These are phyloP conservation scores for Yarrowia sp. DNA, from an alignment of 805 yeast genomes.

Conservation along the genomic window DNA sequence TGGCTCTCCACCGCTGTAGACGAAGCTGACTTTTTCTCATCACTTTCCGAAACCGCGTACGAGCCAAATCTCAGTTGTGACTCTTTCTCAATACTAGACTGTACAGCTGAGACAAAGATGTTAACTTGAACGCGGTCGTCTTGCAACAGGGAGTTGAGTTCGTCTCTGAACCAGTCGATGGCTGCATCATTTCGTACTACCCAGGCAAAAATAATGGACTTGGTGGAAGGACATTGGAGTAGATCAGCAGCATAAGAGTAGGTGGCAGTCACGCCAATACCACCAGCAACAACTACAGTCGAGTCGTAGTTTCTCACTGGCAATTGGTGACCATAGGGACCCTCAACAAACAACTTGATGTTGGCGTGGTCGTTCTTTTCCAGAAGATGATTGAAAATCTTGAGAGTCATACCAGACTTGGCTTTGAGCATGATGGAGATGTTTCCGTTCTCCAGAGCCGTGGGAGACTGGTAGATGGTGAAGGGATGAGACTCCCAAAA, in stretches of 20 bases:
- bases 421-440: slow-evolving; percentile 50
- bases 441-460: slow-evolving; percentile 42
- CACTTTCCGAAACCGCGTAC: neutral
- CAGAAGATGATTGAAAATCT: slow-evolving; percentile 37
- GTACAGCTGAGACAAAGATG: slow-evolving; percentile 39
- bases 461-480: slow-evolving; percentile 40
- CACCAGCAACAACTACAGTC: slow-evolving; percentile 65
- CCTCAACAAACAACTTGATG: slow-evolving; percentile 54
- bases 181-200: slow-evolving; percentile 34
- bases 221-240: slow-evolving; percentile 7
- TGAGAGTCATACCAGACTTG: slow-evolving; percentile 52
- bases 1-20: neutral
- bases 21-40: slow-evolving; percentile 24
- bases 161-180: slow-evolving; percentile 36
- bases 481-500: slow-evolving; percentile 79
- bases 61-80: neutral
- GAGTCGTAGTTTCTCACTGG: slow-evolving; percentile 52
- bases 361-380: slow-evolving; percentile 33
- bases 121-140: slow-evolving; percentile 33
- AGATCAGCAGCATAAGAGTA: slow-evolving; percentile 41
- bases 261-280: slow-evolving; percentile 69
- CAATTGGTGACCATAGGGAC: slow-evolving; percentile 64
- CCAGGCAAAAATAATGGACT: slow-evolving; percentile 36
- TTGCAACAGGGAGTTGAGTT: slow-evolving; percentile 32
- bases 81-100: neutral